Percentiles rank a stretch among this genome's conserved stretches.
Conservation (phyloP, 2,329 filamentous ascomycete species). For the Diaporthe longicolla region DNA sequence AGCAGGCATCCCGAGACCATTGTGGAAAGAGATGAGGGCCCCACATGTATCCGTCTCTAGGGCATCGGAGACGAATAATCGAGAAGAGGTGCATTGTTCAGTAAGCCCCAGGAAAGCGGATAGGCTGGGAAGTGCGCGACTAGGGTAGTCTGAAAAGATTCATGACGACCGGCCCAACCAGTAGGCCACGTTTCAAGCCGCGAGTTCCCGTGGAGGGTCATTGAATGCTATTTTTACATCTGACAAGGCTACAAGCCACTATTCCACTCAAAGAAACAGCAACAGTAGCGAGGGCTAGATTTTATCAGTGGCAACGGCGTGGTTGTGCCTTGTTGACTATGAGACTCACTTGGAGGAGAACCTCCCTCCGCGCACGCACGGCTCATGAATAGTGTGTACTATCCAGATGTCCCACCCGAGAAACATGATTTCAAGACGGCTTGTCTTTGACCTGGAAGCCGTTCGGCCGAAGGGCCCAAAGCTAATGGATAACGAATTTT, state of each 20-base stretch:
- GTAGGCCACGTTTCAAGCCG: neutral
- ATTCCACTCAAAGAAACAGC: neutral
- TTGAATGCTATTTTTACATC: neutral
- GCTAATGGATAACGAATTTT: no score
- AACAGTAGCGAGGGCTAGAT: neutral
- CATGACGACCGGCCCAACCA: neutral
- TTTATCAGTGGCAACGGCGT: neutral
- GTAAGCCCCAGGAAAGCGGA: neutral
- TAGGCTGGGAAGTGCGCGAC: neutral
- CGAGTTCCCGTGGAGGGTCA: neutral
- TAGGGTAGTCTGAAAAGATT: neutral
- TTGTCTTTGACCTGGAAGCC: neutral
- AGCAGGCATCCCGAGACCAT: neutral
- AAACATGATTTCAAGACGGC: neutral
- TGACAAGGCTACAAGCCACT: fast-evolving
- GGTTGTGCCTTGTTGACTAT: no score
- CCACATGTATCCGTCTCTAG: neutral
- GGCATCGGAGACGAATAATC: neutral
- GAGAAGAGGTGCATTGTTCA: neutral
- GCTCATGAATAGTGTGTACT: neutral
- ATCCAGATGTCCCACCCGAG: no score
- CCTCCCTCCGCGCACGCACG: neutral
- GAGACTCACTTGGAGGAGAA: no score
- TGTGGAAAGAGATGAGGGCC: neutral
- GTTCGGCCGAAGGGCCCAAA: neutral